Conservation (phyloP, 2,329 filamentous ascomycete genomes). For the Ceratocystis destructans region DNA sequence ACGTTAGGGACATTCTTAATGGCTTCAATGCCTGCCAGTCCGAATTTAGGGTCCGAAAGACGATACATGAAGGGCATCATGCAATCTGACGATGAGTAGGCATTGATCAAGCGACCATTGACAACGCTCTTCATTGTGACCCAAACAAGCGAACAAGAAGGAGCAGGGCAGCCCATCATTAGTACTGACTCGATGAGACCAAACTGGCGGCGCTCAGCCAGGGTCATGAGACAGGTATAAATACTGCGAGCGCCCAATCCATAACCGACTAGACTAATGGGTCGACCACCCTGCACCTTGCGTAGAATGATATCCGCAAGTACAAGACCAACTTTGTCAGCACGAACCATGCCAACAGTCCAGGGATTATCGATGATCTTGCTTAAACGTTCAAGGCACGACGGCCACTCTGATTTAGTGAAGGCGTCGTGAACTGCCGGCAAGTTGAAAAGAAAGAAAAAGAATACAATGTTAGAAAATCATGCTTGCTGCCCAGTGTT, state of each 20-base stretch:
- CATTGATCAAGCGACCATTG: constrained; percentile 73
- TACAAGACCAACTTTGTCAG: constrained; percentile 56
- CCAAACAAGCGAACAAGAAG: constrained; percentile 61
- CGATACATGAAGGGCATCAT: constrained; percentile 81
- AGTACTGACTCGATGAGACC: constrained; percentile 77
- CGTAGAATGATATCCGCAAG: constrained; percentile 73
- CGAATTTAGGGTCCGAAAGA: constrained; percentile 65
- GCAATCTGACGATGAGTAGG: constrained; percentile 76
- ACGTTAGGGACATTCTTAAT: constrained; percentile 51
- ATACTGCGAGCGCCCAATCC: constrained; percentile 72
- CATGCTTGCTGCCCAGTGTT: neutral
- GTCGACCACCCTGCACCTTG: constrained; percentile 68
- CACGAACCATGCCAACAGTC: constrained; percentile 58
- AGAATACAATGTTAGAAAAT: constrained; percentile 24
- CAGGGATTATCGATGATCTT: constrained; percentile 73
- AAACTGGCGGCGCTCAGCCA: constrained; percentile 71
- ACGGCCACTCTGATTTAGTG: constrained; percentile 40
- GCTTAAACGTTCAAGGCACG: constrained; percentile 50
- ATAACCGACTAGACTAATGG: constrained; percentile 69
- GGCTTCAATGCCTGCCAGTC: constrained; percentile 69
- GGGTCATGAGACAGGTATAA: constrained; percentile 64
- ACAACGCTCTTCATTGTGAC: constrained; percentile 64
- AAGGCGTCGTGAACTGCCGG: constrained; percentile 25
- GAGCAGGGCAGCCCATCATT: constrained; percentile 69
- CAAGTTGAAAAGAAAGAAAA: constrained; percentile 34